These are phyloP conservation scores for Allium sativum DNA, from an alignment of 106 monocot genomes.

Conservation along the genomic window DNA sequence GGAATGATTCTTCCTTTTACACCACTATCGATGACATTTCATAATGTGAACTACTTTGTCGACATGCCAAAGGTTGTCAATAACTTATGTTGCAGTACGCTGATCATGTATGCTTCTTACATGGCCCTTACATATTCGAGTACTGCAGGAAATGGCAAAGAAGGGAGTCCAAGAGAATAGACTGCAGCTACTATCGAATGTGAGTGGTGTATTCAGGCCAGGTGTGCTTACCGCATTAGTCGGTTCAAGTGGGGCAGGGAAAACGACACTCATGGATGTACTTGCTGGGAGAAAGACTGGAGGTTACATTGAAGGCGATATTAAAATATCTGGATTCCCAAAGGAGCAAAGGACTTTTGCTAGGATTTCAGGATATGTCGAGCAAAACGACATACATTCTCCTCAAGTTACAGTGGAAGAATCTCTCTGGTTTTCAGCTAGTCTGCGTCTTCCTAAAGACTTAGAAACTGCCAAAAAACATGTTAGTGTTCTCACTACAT, in stretches of 20 bases:
- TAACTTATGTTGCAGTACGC: no score
- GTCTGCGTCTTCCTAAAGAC: conserved; percentile 42
- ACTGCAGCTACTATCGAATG: conserved; percentile 41
- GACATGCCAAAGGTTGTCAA: no score
- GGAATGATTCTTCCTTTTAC: no score
- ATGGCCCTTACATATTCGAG: no score
- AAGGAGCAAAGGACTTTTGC: conserved; percentile 60
- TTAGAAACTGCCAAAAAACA: conserved; percentile 22
- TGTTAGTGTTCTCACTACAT: conserved; percentile 8
- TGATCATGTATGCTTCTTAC: no score
- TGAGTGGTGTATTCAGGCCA: conserved; percentile 56
- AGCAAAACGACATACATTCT: conserved; percentile 67
- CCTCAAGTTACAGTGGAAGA: conserved; percentile 58
- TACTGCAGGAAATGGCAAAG: conserved; percentile 44
- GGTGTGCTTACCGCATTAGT: conserved; percentile 60
- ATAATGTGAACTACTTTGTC: no score
- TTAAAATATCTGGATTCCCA: conserved; percentile 45
- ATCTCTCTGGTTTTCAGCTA: conserved; percentile 57
- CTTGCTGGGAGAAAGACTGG: conserved; percentile 67
- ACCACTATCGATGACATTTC: no score
- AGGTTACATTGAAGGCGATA: conserved; percentile 57
- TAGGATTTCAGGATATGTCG: conserved; percentile 60
- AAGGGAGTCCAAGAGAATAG: conserved; percentile 42
- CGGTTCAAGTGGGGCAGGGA: conserved; percentile 72
- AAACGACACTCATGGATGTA: conserved; percentile 78